Conservation (phyloP, 768 basidiomycete species). For the Cantharellus anzutake region DNA sequence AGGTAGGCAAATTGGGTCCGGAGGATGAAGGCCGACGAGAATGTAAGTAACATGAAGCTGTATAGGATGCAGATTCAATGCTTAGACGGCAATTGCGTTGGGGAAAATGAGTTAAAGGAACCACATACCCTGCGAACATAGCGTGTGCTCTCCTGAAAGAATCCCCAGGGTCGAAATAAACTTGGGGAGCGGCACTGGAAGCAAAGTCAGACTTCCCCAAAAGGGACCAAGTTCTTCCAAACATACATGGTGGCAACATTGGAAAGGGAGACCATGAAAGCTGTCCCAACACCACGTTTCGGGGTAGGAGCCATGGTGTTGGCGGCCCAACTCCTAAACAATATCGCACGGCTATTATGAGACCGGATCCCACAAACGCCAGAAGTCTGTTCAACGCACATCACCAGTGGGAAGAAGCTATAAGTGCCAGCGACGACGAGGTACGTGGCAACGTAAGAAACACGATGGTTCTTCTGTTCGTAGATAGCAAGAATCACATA, state of each 20-base stretch:
- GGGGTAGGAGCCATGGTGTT: slow-evolving; percentile 39
- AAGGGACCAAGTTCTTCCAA: not conserved
- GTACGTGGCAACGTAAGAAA: slow-evolving; percentile 38
- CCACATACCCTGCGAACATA: slow-evolving; percentile 29
- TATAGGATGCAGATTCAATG: not conserved
- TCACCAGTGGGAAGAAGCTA: slow-evolving; percentile 37
- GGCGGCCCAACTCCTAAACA: slow-evolving; percentile 36
- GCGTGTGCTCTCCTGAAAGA: slow-evolving; percentile 34
- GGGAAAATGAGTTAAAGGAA: not conserved
- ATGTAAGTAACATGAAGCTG: slow-evolving; percentile 28
- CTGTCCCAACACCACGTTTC: slow-evolving; percentile 39
- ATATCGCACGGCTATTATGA: not conserved
- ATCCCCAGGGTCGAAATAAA: slow-evolving; percentile 35
- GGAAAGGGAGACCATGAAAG: slow-evolving; percentile 39
- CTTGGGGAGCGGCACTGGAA: slow-evolving; percentile 33
- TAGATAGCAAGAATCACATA: slow-evolving; percentile 35
- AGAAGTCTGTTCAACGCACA: slow-evolving; percentile 20
- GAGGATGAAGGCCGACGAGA: slow-evolving; percentile 24
- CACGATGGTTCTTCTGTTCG: slow-evolving; percentile 31
- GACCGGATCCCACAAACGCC: too few relatives aligned
- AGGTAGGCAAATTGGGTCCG: slow-evolving; percentile 25
- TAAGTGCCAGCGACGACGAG: slow-evolving; percentile 36
- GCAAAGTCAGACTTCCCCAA: not conserved
- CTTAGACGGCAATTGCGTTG: not conserved
- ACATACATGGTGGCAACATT: slow-evolving; percentile 37